Evolutionary conservation across 768 basidiomycete genomes (phyloP).

Genomic region (Astraeus odoratus): DNA sequence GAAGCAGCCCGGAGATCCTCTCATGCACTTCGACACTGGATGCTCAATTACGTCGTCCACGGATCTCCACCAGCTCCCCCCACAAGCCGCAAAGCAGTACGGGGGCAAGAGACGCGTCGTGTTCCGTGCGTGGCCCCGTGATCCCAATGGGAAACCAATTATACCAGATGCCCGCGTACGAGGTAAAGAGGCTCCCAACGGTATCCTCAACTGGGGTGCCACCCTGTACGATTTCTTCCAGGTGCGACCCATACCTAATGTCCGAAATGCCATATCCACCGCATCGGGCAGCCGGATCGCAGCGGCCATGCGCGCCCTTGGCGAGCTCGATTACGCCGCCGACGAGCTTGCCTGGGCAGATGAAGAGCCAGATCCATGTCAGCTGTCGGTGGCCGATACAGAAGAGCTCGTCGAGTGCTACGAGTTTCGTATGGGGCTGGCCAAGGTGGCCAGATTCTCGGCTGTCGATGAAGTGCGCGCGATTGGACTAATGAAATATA

Average conservation of each 20-base stretch:
- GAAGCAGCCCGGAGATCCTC: too few species aligned
- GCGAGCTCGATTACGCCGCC: constrained; percentile 12
- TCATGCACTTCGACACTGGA: too few species aligned
- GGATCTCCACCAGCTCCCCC: constrained; percentile 7
- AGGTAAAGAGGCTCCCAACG: constrained; percentile 18
- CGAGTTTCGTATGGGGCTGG: constrained; percentile 6
- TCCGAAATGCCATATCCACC: neutral
- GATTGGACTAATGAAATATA: neutral
- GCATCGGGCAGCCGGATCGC: constrained; percentile 18
- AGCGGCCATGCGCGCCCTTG: constrained; percentile 5
- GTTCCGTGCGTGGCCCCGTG: constrained; percentile 22
- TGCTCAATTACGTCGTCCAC: neutral
- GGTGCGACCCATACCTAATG: constrained; percentile 5
- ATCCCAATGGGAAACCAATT: constrained; percentile 11
- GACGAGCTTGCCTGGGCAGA: constrained; percentile 17
- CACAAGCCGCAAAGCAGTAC: constrained; percentile 3
- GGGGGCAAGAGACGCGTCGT: constrained; percentile 11
- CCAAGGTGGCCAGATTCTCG: neutral
- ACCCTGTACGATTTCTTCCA: constrained; percentile 22
- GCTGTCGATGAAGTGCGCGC: neutral
- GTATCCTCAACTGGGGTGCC: constrained; percentile 18
- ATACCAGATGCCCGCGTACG: neutral
- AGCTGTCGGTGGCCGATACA: constrained; percentile 11
- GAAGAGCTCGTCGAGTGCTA: constrained; percentile 8
- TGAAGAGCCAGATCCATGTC: constrained; percentile 17